A percentile compares a stretch with the other conserved stretches of the same genome.
Evolutionary conservation across 2,329 filamentous ascomycete species (phyloP).

Genomic region (Sarocladium strictum): DNA sequence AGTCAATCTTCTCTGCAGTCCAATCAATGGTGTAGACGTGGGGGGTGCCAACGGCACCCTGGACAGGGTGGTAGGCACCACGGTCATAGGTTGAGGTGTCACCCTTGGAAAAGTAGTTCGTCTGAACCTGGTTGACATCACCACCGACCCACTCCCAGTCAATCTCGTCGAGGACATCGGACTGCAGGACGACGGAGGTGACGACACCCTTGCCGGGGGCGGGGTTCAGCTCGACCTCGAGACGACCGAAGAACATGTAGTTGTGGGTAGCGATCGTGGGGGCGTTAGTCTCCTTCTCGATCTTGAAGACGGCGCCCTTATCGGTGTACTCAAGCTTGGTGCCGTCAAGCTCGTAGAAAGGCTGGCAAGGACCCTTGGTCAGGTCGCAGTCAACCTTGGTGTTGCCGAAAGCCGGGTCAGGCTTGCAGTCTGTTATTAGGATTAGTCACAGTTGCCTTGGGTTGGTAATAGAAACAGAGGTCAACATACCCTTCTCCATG

Average conservation of each 20-base stretch:
- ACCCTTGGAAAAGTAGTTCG: conserved; percentile 79
- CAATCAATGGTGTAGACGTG: conserved; percentile 67
- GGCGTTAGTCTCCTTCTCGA: conserved; percentile 58
- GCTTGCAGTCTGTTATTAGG: conserved; percentile 60
- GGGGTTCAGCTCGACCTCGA: conserved; percentile 73
- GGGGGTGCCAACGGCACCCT: conserved; percentile 46
- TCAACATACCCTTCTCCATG: conserved; percentile 39
- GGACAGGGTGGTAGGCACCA: conserved; percentile 55
- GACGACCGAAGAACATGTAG: conserved; percentile 95
- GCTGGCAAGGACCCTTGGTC: conserved; percentile 60
- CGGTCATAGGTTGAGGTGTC: conserved; percentile 66
- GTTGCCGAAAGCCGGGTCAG: conserved; percentile 70
- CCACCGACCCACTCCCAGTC: conserved; percentile 95
- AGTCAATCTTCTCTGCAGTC: conserved; percentile 57
- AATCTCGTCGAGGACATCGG: conserved; percentile 78
- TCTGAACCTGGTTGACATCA: conserved; percentile 68
- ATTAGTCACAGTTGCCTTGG: no score
- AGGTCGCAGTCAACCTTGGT: conserved; percentile 60
- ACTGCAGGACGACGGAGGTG: conserved; percentile 84
- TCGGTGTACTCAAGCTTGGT: conserved; percentile 42
- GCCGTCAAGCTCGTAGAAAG: conserved; percentile 40
- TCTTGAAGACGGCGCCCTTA: conserved; percentile 55
- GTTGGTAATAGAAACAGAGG: no score
- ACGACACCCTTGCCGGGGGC: conserved; percentile 81
- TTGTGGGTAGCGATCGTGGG: conserved; percentile 71